Percentiles rank a stretch among this genome's conserved stretches.
phyloP scores from a whole-genome alignment of 83 land plant species.

The Picea engelmannii region DNA sequence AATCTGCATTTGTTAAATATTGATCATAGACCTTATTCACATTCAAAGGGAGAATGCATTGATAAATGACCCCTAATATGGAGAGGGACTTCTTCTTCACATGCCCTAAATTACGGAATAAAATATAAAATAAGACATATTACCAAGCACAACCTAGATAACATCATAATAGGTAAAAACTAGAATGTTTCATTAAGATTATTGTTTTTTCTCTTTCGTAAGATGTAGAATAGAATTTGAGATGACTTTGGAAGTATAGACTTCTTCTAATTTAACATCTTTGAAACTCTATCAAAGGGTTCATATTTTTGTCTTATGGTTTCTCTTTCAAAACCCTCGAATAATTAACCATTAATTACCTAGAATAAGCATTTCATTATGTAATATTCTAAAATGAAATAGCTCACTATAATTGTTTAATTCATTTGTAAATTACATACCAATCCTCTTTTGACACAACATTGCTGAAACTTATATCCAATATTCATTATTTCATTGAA shows the following conservation, averaged over 20 bases:
- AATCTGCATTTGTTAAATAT: too few species aligned
- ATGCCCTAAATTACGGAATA: constrained; percentile 31
- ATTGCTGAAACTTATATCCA: too few species aligned
- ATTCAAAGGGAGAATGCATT: constrained; percentile 66
- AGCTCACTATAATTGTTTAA: too few species aligned
- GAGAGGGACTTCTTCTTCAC: constrained; percentile 69
- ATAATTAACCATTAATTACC: too few species aligned
- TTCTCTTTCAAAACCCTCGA: too few species aligned
- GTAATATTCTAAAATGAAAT: too few species aligned
- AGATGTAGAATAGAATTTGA: constrained; percentile 48
- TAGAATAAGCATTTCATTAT: too few species aligned
- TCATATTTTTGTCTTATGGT: constrained; percentile 24
- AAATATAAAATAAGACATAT: neutral
- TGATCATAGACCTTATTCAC: too few species aligned
- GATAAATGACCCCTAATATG: constrained; percentile 64
- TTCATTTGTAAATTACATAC: too few species aligned
- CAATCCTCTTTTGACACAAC: too few species aligned
- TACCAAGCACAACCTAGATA: neutral
- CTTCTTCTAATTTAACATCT: constrained; percentile 47
- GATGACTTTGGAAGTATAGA: constrained; percentile 47
- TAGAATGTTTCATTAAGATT: constrained; percentile 7
- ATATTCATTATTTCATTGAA: too few species aligned
- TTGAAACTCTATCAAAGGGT: constrained; percentile 49
- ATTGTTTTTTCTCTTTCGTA: constrained; percentile 58
- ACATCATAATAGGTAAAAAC: neutral